Base-by-base conservation (phyloP, 2,329 filamentous ascomycete species). In the Neurospora crassa region DNA sequence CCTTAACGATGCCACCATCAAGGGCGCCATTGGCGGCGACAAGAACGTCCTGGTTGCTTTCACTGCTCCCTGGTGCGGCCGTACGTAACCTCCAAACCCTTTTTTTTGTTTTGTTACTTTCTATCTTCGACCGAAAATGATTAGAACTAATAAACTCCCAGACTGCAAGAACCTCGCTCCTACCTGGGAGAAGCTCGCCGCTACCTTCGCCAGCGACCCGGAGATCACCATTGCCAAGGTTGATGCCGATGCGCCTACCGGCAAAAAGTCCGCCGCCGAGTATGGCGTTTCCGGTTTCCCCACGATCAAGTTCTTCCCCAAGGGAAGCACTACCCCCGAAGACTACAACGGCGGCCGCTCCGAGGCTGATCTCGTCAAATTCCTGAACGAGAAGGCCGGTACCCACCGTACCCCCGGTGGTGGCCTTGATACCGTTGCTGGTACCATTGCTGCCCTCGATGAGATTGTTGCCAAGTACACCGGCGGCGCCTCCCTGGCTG, bases 91-190 rank as follows among this genome's bases (percentile, higher is more conserved):
- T 68, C 72, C 14, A 20, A 68, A 34, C 42, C 73, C 20, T 24
- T 41, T 12, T 43, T 37, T 72, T 68, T 40, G 29, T 29, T 29
- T 29, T 29, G 24, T 29, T 29, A 29, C 24, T 12, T 43, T 40
- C 72, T 68, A 12, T 11, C 34, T 37, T 37, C 4, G 29, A 29
- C 29, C 29, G 1, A 14, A 5, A 18, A 29, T 14, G 8, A 1
- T 2, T 69, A 71, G 16, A 11, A 63, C 72, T 68, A 45, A 71
- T 69, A 18, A 4, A 40, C 37, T 14, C 70, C 45, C 79, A 97
- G 96, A 99, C 88, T 99, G 96, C 92, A 99, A 99, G 87, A 91
- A 79, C 78, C 90, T 99, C 74, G 94, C 94, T 68, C 96, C 96
- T 67, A 88, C 86, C 76, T 99, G 94, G 93, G 96, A 99, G 83